Evolutionary conservation across 2,329 filamentous ascomycete species (phyloP).

Genomic region (Pseudohalonectria lignicola): DNA sequence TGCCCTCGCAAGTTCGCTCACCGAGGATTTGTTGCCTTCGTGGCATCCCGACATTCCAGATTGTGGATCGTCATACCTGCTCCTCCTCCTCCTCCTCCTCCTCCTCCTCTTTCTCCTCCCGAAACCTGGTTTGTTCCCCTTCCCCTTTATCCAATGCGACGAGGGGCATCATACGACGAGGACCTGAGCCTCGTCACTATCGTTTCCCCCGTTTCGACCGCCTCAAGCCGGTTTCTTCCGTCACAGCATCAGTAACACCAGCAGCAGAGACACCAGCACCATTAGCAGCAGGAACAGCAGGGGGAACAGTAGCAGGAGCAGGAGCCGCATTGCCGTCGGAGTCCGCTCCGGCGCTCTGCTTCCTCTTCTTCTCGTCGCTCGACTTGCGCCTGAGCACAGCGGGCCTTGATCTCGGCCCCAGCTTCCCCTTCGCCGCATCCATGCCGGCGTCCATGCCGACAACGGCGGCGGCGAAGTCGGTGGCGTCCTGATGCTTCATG

Average conservation of each 20-base stretch:
- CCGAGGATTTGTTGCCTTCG: no score
- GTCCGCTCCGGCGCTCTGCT: background rate
- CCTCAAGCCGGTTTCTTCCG: background rate
- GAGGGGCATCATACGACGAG: no score
- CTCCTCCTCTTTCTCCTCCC: no score
- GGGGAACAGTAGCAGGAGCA: background rate
- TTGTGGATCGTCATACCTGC: no score
- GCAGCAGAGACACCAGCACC: no score
- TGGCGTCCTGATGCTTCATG: constrained; percentile 27
- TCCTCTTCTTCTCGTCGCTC: constrained; percentile 1
- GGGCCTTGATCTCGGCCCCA: background rate
- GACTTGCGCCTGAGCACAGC: background rate
- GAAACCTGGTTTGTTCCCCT: no score
- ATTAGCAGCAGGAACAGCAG: background rate
- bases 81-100: no score
- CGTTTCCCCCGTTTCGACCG: constrained; percentile 6
- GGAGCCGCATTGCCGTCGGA: background rate
- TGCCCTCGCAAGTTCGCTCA: no score
- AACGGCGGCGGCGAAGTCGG: background rate
- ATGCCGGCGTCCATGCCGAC: background rate
- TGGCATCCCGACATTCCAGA: no score
- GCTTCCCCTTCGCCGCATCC: background rate
- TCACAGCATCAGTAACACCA: background rate
- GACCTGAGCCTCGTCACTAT: no score
- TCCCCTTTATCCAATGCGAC: no score